Evolutionary conservation across 306 rosid species (phyloP), one percentile per base, ranked within the genome.

Genomic region (Cyamopsis tetragonoloba): DNA sequence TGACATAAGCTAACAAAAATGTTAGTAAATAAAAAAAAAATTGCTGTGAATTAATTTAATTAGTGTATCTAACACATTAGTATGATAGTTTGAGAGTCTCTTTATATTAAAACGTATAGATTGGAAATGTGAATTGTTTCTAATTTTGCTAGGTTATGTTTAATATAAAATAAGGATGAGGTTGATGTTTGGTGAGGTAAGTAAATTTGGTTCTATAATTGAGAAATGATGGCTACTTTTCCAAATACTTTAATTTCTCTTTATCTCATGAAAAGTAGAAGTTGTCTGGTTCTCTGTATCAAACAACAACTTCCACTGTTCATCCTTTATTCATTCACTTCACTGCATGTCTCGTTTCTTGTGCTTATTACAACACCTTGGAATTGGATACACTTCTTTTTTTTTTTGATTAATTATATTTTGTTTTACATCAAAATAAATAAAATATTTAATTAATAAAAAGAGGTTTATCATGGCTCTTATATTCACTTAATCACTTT

Each of bases 201-300:
- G 89, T 89, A 73, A 84, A n/a, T n/a, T 84, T 74, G 96, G 75
- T 82, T 84, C 83, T 73, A 92, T 92, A 87, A 92, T 89, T 92
- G 92, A 84, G 95, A 89, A 92, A 92, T 92, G 95, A 92, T 92
- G 92, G 83, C 91, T 73, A 80, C 84, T 82, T 87, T 84, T 76
- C 73, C 66, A 61, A 62, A 56, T 58, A 27, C 55, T 70, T 57
- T 47, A 26, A 11, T 37, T 51, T 54, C 12, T 66, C 47, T 77
- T 69, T 80, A 74, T 70, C 84, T 42, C 74, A 59, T 61, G n/a
- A 81, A 88, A 87, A 83, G 95, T 79, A 82, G 84, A 83, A 84
- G 15, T 85, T 92, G 96, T 92, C 92, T 76, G 82, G 81, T 87
- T 85, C 50, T 87, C 74, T 80, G 72, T 78, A 82, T 54, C 57